Percentiles rank a stretch among this genome's conserved stretches.
These are phyloP conservation scores for Mycena olivaceomarginata DNA, from an alignment of 768 basidiomycete genomes.

Conservation along the genomic window DNA sequence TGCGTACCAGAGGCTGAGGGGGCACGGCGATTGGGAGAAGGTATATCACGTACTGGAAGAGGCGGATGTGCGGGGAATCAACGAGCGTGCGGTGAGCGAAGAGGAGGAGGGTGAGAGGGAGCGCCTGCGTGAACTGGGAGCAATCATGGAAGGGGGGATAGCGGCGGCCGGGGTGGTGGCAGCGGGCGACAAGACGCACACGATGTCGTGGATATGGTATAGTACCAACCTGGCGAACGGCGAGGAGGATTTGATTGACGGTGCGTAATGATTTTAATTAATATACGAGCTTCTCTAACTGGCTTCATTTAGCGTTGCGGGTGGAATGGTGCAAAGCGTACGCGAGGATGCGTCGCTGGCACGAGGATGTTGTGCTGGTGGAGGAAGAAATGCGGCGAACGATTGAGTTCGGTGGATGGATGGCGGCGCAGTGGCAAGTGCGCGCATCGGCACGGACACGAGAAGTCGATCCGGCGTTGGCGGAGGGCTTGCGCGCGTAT, in stretches of 20 bases:
- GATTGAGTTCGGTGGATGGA: neutral
- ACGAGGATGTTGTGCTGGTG: too few species aligned
- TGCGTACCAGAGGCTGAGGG: neutral
- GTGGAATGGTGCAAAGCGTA: too few species aligned
- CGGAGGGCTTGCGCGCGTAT: neutral
- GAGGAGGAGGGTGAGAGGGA: constrained; percentile 10
- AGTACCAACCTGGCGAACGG: too few species aligned
- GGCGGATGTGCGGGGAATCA: constrained; percentile 7
- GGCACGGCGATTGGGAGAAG: constrained; percentile 12
- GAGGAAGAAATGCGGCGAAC: neutral
- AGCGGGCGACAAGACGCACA: neutral
- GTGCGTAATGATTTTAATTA: too few species aligned
- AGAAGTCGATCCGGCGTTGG: neutral
- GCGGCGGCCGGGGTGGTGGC: neutral
- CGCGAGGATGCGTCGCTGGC: too few species aligned
- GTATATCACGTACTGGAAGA: neutral
- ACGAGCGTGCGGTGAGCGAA: neutral
- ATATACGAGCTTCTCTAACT: too few species aligned
- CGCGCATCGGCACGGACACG: neutral
- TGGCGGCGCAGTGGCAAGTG: neutral
- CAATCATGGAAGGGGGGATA: constrained; percentile 1
- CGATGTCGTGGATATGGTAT: too few species aligned
- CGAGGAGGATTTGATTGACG: too few species aligned
- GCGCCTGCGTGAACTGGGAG: neutral
- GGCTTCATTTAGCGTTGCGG: too few species aligned